Percentiles rank a stretch among this genome's conserved stretches.
Evolutionary conservation across 208 protist genomes (phyloP).

Genomic region (Trypanosoma vivax): DNA sequence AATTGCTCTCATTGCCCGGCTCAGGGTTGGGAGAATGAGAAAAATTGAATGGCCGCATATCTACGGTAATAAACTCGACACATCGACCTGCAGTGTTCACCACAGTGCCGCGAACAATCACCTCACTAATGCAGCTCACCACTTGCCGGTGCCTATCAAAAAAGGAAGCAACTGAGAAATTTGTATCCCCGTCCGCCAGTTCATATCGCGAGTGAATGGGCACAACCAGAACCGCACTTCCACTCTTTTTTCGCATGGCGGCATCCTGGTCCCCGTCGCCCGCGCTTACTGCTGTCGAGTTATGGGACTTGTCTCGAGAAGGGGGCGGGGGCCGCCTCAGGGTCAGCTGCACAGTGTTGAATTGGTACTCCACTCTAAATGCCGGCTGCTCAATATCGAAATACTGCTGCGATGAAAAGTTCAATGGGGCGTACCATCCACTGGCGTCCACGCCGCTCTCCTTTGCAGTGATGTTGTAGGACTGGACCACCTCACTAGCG

Average conservation of each 20-base stretch:
- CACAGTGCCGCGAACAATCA: slow-evolving; percentile 23
- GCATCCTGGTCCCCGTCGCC: not conserved
- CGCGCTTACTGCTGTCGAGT: too few species aligned
- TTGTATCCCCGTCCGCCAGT: slow-evolving; percentile 25
- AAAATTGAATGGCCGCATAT: slow-evolving; percentile 2
- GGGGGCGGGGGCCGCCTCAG: slow-evolving; percentile 3
- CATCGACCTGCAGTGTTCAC: not conserved
- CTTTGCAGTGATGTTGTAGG: slow-evolving; percentile 23
- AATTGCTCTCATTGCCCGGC: not conserved
- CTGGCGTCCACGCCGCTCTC: slow-evolving; percentile 25
- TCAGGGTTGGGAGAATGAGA: too few species aligned
- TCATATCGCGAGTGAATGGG: slow-evolving; percentile 84
- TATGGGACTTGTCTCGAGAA: not conserved
- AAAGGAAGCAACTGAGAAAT: slow-evolving; percentile 38
- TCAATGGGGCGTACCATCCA: slow-evolving; percentile 21
- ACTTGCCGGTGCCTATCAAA: slow-evolving; percentile 36
- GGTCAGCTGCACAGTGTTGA: slow-evolving; percentile 31
- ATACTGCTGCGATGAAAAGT: slow-evolving; percentile 30
- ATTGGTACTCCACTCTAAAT: slow-evolving; percentile 55
- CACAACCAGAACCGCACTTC: slow-evolving; percentile 29
- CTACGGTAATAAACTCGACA: not conserved
- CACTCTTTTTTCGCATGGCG: not conserved
- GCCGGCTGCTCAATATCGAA: slow-evolving; percentile 82
- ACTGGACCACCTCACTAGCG: slow-evolving; percentile 52
- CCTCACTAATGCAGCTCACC: slow-evolving; percentile 31